Conservation (phyloP, 495 filamentous ascomycete genomes). For the Bathelium albidoporum region DNA sequence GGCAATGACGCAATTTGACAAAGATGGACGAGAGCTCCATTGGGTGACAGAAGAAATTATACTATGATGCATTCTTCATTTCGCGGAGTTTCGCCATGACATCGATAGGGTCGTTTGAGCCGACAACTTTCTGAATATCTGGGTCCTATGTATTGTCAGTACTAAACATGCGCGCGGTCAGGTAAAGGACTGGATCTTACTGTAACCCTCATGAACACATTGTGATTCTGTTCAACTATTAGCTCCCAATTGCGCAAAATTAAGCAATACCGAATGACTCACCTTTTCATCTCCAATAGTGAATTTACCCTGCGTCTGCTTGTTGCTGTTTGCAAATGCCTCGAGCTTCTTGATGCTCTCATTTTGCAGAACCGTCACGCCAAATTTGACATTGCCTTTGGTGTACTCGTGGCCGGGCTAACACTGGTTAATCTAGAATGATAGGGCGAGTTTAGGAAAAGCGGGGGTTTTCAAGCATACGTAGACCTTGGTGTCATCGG, state of each 20-base stretch:
- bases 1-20: not conserved
- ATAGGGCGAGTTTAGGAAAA: not conserved
- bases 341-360: constrained; percentile 67
- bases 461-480: constrained; percentile 36
- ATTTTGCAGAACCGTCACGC: constrained; percentile 57
- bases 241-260: not conserved
- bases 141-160: constrained; percentile 50
- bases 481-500: constrained; percentile 89
- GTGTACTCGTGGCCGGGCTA: constrained; percentile 97
- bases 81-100: constrained; percentile 81
- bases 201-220: constrained; percentile 89
- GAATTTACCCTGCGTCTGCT: constrained; percentile 88
- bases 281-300: constrained; percentile 98
- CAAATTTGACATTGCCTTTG: constrained; percentile 85
- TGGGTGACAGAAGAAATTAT: not conserved
- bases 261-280: constrained; percentile 14
- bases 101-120: constrained; percentile 69
- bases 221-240: constrained; percentile 56
- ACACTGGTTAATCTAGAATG: not conserved
- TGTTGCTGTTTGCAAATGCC: constrained; percentile 64
- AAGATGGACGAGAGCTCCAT: not conserved
- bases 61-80: constrained; percentile 66
- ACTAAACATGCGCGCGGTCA: constrained; percentile 5
- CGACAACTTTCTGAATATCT: constrained; percentile 71
- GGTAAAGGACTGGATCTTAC: constrained; percentile 39